Conservation (phyloP, 495 filamentous ascomycete species). For the Penicillium coffeae region DNA sequence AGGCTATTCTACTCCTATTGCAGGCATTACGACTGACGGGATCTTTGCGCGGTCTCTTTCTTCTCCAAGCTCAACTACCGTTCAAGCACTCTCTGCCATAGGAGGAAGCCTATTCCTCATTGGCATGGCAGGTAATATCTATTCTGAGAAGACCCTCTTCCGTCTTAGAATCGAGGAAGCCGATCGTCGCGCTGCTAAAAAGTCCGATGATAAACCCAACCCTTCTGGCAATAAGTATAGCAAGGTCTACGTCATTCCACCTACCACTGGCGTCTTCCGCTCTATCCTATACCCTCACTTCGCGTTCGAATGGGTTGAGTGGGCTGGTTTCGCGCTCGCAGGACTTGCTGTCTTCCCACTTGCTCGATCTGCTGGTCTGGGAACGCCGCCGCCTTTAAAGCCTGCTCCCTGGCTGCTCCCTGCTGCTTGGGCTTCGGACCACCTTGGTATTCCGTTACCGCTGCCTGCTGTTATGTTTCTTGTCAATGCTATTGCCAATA, state of each 20-base stretch:
- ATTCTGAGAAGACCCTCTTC: constrained; percentile 59
- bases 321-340: constrained; percentile 81
- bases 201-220: constrained; percentile 30
- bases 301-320: constrained; percentile 93
- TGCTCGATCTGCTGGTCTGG: constrained; percentile 2
- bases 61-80: background rate
- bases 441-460: constrained; percentile 28
- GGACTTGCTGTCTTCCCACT: constrained; percentile 32
- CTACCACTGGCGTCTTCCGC: constrained; percentile 74
- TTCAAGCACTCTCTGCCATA: constrained; percentile 15
- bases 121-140: constrained; percentile 77
- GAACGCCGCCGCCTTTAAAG: constrained; percentile 15
- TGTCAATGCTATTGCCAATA: constrained; percentile 80
- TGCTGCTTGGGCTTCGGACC: constrained; percentile 46
- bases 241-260: constrained; percentile 92
- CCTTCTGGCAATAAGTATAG: constrained; percentile 36
- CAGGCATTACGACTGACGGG: constrained; percentile 9
- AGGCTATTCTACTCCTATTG: constrained; percentile 38
- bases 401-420: constrained; percentile 51
- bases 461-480: constrained; percentile 75
- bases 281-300: constrained; percentile 90
- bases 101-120: constrained; percentile 60
- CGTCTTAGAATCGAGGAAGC: constrained; percentile 55
- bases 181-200: constrained; percentile 39
- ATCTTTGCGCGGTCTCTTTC: background rate